These are phyloP conservation scores for Brassica incana DNA, from an alignment of 345 rosid genomes.

Conservation along the genomic window DNA sequence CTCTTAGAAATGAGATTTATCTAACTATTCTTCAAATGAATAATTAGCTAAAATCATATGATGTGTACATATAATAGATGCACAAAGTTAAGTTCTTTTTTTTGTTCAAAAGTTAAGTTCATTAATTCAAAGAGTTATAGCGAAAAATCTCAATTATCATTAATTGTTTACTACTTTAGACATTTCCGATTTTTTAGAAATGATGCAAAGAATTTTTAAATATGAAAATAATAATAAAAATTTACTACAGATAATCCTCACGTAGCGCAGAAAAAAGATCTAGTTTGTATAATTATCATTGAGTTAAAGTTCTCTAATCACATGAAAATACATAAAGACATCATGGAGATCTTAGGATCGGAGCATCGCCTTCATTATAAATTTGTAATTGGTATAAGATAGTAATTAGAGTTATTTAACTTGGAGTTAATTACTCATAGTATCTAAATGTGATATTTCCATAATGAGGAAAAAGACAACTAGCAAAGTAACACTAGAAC, in stretches of 20 bases:
- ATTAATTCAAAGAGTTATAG: too few relatives aligned
- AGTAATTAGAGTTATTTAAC: neutral
- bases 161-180: too few relatives aligned
- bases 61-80: neutral
- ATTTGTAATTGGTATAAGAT: neutral
- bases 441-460: neutral
- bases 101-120: too few relatives aligned
- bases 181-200: too few relatives aligned
- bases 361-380: neutral
- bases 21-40: neutral
- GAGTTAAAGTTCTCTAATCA: neutral
- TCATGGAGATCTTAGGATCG: too few relatives aligned
- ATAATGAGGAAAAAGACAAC: neutral
- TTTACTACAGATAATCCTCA: too few relatives aligned
- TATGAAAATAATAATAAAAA: too few relatives aligned
- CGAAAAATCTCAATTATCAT: too few relatives aligned
- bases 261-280: too few relatives aligned
- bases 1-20: neutral
- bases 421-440: neutral
- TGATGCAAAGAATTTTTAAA: too few relatives aligned
- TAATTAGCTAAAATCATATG: neutral
- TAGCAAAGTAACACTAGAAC: neutral
- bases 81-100: neutral
- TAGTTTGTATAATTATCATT: too few relatives aligned
- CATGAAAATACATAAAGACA: neutral